Percentiles rank a stretch among this genome's conserved stretches.
These are phyloP conservation scores for Amaranthus palmeri DNA, from an alignment of 148 eudicot species.

Conservation along the genomic window DNA sequence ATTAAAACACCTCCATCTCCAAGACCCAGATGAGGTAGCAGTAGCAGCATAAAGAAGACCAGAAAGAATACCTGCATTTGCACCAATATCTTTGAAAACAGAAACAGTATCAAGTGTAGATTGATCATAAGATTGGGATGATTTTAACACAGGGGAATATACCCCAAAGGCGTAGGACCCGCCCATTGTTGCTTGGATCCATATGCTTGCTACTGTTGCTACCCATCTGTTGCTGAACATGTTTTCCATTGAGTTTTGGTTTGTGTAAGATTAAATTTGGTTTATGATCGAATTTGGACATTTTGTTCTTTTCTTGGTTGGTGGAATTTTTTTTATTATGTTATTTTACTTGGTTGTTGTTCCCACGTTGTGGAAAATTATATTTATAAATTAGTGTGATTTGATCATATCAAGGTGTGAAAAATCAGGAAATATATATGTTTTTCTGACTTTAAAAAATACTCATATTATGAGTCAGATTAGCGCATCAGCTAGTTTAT, in stretches of 20 bases:
- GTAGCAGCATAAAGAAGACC: constrained; percentile 61
- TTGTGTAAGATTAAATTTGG: neutral
- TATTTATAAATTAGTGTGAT: neutral
- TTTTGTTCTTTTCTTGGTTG: neutral
- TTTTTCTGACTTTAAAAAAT: too few species aligned
- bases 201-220: constrained; percentile 69
- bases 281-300: neutral
- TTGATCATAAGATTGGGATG: constrained; percentile 64
- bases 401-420: neutral
- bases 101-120: constrained; percentile 85
- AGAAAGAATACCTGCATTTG: constrained; percentile 81
- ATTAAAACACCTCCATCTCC: neutral
- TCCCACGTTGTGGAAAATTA: neutral
- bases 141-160: constrained; percentile 73
- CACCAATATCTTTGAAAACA: constrained; percentile 92
- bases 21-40: constrained; percentile 22
- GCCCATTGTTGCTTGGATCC: constrained; percentile 80
- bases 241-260: constrained; percentile 8
- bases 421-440: too few species aligned
- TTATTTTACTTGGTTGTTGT: neutral
- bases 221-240: constrained; percentile 48
- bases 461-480: too few species aligned
- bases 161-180: constrained; percentile 78
- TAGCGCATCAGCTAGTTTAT: too few species aligned
- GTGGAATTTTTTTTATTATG: neutral